Evolutionary conservation across 805 yeast genomes (phyloP).

Genomic region (Candida stauntonica): DNA sequence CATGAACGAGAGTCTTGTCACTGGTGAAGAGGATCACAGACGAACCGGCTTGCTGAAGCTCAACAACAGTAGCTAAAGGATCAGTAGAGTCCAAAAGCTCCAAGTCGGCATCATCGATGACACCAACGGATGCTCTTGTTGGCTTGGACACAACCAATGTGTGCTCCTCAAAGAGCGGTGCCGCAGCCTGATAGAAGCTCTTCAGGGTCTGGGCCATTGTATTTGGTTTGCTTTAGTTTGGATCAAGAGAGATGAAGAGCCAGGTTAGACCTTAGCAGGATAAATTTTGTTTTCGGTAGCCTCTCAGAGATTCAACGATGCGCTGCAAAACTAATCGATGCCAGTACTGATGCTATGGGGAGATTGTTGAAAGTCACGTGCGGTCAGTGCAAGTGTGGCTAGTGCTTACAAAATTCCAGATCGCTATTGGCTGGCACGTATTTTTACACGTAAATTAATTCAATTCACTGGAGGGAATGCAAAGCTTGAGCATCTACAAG

Average conservation of each 20-base stretch:
- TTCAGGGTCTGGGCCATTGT: constrained; percentile 6
- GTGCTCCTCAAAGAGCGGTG: constrained; percentile 1
- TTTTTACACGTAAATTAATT: too few species aligned
- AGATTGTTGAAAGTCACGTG: constrained; percentile 15
- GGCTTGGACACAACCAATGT: constrained; percentile 14
- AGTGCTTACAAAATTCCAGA: constrained; percentile 10
- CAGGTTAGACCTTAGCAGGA: too few species aligned
- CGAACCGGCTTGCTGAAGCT: constrained; percentile 5
- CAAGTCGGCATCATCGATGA: constrained; percentile 4
- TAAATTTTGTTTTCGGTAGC: too few species aligned
- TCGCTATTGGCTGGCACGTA: constrained; percentile 5
- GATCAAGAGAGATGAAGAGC: too few species aligned
- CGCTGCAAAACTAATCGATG: not conserved
- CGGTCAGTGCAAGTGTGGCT: constrained; percentile 8
- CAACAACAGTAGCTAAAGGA: constrained; percentile 12
- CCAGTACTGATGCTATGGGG: constrained; percentile 1
- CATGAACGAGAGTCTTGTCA: constrained; percentile 49
- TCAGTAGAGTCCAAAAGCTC: constrained; percentile 18
- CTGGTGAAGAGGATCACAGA: constrained; percentile 38
- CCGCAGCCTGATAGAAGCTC: constrained; percentile 7
- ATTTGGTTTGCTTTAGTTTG: not conserved
- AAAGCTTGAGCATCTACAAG: too few species aligned
- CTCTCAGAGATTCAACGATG: too few species aligned
- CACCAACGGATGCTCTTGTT: constrained; percentile 3
- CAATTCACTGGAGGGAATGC: too few species aligned